Evolutionary conservation across 306 rosid species (phyloP).

Genomic region (Mimosa pudica): DNA sequence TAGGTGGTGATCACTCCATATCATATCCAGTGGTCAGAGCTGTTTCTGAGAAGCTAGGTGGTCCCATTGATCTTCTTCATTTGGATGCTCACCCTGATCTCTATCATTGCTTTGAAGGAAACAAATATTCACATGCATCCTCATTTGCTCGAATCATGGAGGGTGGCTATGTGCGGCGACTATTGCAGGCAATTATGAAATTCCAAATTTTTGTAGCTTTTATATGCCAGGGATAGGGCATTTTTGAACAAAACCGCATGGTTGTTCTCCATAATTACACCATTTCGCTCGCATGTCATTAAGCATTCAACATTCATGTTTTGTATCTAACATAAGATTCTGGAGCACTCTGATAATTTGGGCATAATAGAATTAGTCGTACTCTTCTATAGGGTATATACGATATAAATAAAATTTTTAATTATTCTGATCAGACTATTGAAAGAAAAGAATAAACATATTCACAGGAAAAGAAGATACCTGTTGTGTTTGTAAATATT

Average conservation of each 20-base stretch:
- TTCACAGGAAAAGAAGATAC: too few species aligned
- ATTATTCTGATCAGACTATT: background rate
- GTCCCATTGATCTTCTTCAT: slow-evolving; percentile 91
- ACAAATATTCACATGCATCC: slow-evolving; percentile 88
- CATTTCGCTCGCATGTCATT: slow-evolving; percentile 2
- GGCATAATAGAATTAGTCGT: background rate
- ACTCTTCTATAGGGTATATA: background rate
- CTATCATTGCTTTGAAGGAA: slow-evolving; percentile 81
- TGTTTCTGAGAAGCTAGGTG: slow-evolving; percentile 93
- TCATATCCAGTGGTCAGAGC: slow-evolving; percentile 91
- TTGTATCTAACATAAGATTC: background rate
- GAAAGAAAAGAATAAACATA: background rate
- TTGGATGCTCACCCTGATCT: slow-evolving; percentile 98
- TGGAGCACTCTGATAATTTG: slow-evolving; percentile 16
- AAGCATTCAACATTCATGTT: slow-evolving; percentile 11
- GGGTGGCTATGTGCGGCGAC: slow-evolving; percentile 89
- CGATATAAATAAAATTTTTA: background rate
- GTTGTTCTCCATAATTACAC: background rate
- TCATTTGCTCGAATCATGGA: slow-evolving; percentile 98
- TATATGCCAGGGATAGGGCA: slow-evolving; percentile 8
- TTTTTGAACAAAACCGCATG: background rate
- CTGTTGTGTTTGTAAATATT: background rate
- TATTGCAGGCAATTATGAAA: slow-evolving; percentile 73
- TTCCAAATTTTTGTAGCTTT: background rate
- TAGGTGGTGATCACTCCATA: slow-evolving; percentile 98